These are phyloP conservation scores for Ophiostoma sp. DNA, from an alignment of 2,329 filamentous ascomycete genomes.

Conservation along the genomic window DNA sequence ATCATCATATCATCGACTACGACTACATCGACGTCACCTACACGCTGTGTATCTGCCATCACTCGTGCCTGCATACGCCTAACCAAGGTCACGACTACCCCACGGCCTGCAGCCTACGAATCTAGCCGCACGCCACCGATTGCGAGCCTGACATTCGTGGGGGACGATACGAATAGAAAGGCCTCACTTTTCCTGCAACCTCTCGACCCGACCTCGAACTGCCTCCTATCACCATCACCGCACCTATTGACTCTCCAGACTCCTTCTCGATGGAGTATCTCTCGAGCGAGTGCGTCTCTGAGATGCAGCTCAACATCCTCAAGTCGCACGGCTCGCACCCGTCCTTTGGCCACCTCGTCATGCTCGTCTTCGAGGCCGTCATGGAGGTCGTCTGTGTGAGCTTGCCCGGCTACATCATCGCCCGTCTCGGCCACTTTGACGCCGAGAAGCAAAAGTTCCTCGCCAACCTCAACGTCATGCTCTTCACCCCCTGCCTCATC, in stretches of 20 bases:
- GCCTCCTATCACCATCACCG: not conserved
- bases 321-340: constrained; percentile 53
- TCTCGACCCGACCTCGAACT: not conserved
- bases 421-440: constrained; percentile 83
- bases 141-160: constrained; percentile 7
- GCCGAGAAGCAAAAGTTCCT: constrained; percentile 94
- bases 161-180: constrained; percentile 8
- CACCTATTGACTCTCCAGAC: not conserved
- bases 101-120: not conserved
- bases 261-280: constrained; percentile 13
- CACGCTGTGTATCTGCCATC: not conserved
- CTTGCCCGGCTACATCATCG: constrained; percentile 88
- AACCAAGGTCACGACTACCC: not conserved
- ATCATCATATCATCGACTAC: not conserved
- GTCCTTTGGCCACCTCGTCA: constrained; percentile 61
- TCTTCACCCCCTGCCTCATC: constrained; percentile 96
- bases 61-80: not conserved
- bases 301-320: constrained; percentile 34
- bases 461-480: constrained; percentile 89
- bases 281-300: constrained; percentile 20
- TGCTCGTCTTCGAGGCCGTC: constrained; percentile 91
- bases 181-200: not conserved
- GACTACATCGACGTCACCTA: not conserved
- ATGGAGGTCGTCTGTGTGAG: constrained; percentile 93
- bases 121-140: not conserved